A percentile compares a stretch with the other conserved stretches of the same genome.
Conservation (phyloP, 2,329 filamentous ascomycete genomes). For the Alternaria gaisen region DNA sequence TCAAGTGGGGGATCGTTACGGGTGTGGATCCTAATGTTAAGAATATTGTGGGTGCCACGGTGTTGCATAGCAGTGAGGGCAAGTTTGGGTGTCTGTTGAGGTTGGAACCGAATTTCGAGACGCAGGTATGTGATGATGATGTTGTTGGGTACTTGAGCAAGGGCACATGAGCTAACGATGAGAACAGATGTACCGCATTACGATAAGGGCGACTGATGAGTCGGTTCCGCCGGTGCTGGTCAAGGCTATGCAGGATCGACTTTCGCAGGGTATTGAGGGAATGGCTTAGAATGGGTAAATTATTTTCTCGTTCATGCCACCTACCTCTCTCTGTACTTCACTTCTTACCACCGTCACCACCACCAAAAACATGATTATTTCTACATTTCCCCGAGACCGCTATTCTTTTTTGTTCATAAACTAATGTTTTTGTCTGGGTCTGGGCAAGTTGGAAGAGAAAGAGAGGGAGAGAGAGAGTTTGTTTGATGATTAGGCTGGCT, state of each 20-base stretch:
- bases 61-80: constrained; percentile 81
- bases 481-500: not conserved
- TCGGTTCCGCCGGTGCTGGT: constrained; percentile 80
- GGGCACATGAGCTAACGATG: constrained; percentile 22
- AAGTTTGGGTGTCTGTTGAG: constrained; percentile 95
- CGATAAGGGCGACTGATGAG: constrained; percentile 93
- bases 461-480: not conserved
- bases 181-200: constrained; percentile 89
- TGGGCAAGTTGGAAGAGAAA: not conserved
- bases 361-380: not conserved
- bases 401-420: constrained; percentile 10
- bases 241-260: constrained; percentile 85
- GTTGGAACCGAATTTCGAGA: constrained; percentile 91
- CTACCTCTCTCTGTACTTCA: not conserved
- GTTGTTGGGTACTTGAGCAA: not conserved
- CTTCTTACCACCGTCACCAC: not conserved
- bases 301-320: not conserved
- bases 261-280: constrained; percentile 65
- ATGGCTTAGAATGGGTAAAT: constrained; percentile 25
- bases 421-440: constrained; percentile 13
- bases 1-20: constrained; percentile 86
- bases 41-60: constrained; percentile 93
- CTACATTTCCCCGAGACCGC: not conserved
- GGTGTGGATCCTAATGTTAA: constrained; percentile 90
- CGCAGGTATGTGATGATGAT: constrained; percentile 72